Percentiles rank a stretch among this genome's conserved stretches.
Conservation (phyloP, 169 alveolate genomes). For the Babesia ovis region DNA sequence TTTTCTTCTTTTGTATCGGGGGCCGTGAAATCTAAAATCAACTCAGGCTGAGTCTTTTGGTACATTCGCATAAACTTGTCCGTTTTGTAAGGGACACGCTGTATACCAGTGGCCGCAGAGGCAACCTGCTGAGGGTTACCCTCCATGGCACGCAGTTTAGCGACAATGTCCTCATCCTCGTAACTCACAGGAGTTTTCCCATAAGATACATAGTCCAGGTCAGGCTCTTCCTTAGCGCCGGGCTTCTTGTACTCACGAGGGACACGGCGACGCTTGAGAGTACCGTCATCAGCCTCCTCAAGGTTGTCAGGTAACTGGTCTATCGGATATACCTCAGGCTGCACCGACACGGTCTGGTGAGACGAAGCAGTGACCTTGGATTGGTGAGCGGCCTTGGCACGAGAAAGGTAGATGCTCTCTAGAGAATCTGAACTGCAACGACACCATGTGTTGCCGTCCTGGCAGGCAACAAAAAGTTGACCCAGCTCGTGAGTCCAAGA, state of each 20-base stretch:
- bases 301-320: constrained; percentile 65
- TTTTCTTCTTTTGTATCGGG: constrained; percentile 57
- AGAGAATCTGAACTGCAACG: constrained; percentile 27
- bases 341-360: constrained; percentile 33
- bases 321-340: constrained; percentile 58
- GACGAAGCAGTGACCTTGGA: constrained; percentile 22
- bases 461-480: constrained; percentile 49
- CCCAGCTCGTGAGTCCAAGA: constrained; percentile 49
- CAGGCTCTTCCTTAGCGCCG: constrained; percentile 48
- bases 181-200: constrained; percentile 48
- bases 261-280: constrained; percentile 23
- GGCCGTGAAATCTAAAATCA: constrained; percentile 49
- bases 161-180: constrained; percentile 68
- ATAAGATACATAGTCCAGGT: constrained; percentile 25
- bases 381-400: constrained; percentile 19
- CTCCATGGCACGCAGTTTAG: constrained; percentile 54
- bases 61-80: constrained; percentile 67
- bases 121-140: constrained; percentile 15
- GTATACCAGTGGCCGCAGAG: constrained; percentile 40
- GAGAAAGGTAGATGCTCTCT: constrained; percentile 33
- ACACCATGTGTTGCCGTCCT: constrained; percentile 55
- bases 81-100: constrained; percentile 50
- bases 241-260: constrained; percentile 32
- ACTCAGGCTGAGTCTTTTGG: constrained; percentile 63
- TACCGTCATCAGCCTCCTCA: constrained; percentile 65